Percentiles rank a stretch among this genome's conserved stretches.
Conservation (phyloP, 2,329 filamentous ascomycete genomes). For the Alternaria triticimaculans region DNA sequence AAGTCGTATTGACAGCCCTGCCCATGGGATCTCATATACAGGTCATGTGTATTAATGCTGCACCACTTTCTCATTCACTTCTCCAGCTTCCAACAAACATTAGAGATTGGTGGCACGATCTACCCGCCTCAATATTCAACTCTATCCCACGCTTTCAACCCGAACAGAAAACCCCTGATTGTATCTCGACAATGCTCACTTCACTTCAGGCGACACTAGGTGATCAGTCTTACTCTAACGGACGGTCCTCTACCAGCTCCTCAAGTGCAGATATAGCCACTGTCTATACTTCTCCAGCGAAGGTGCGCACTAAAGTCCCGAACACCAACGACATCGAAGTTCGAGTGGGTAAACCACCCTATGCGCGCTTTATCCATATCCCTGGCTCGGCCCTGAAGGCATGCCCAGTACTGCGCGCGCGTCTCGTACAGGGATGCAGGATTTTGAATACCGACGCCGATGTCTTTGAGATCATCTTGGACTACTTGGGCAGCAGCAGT, state of each 20-base stretch:
- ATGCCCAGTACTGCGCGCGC: not conserved
- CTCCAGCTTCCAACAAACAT: not conserved
- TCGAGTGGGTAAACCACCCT: slow-evolving; percentile 8
- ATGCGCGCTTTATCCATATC: not conserved
- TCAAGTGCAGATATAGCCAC: not conserved
- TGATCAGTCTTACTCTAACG: not conserved
- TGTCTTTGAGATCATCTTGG: slow-evolving; percentile 10
- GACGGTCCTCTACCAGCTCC: not conserved
- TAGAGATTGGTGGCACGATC: not conserved
- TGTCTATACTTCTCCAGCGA: not conserved
- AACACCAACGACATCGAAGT: not conserved
- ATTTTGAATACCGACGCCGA: slow-evolving; percentile 7
- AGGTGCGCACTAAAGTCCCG: not conserved
- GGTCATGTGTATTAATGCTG: not conserved
- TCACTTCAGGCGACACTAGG: not conserved
- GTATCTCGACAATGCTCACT: not conserved
- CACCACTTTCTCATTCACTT: not conserved
- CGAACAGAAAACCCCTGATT: not conserved
- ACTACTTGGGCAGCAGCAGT: slow-evolving; percentile 1
- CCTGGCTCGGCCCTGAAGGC: not conserved
- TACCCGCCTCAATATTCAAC: not conserved
- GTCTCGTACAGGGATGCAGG: slow-evolving; percentile 1
- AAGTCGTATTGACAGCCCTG: not conserved
- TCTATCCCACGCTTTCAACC: not conserved
- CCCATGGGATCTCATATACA: not conserved